Percentiles rank a stretch among this genome's conserved stretches.
Conservation (phyloP, 192 early-diverging fungal species). For the Gigaspora rosea region DNA sequence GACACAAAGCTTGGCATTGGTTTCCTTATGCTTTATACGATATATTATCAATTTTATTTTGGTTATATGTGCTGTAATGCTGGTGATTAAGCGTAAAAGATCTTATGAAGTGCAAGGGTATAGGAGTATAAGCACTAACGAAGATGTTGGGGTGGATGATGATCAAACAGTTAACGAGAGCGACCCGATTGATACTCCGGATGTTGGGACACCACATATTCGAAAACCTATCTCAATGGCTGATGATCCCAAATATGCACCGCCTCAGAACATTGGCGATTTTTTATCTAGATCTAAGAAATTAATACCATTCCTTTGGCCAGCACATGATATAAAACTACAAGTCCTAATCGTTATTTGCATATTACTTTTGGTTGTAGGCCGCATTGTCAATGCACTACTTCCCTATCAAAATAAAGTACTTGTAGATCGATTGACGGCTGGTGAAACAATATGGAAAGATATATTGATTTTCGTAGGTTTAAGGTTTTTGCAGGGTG, state of each 20-base stretch:
- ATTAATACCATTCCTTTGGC: conserved; percentile 77
- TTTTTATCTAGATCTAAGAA: conserved; percentile 23
- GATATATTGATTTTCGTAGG: conserved; percentile 43
- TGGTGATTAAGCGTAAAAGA: not conserved
- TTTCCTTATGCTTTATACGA: conserved; percentile 13
- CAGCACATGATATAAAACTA: conserved; percentile 56
- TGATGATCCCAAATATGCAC: conserved; percentile 25
- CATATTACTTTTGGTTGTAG: conserved; percentile 61
- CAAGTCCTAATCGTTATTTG: conserved; percentile 71
- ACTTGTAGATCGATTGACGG: conserved; percentile 68
- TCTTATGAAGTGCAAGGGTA: conserved; percentile 13
- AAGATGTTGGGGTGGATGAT: not conserved
- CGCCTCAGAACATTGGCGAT: conserved; percentile 14
- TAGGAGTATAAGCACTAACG: not conserved
- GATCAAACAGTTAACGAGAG: not conserved
- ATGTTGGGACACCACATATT: not conserved
- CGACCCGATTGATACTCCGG: not conserved
- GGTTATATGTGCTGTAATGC: conserved; percentile 4
- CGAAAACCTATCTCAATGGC: conserved; percentile 12
- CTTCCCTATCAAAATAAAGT: conserved; percentile 80
- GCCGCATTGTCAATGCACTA: conserved; percentile 76
- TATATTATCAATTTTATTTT: conserved; percentile 15
- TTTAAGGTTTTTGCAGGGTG: conserved; percentile 47
- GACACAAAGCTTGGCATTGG: conserved; percentile 7
- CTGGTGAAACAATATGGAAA: conserved; percentile 44